Base-by-base conservation (phyloP, 139 green algal genomes). In the Coelastrella sp. region DNA sequence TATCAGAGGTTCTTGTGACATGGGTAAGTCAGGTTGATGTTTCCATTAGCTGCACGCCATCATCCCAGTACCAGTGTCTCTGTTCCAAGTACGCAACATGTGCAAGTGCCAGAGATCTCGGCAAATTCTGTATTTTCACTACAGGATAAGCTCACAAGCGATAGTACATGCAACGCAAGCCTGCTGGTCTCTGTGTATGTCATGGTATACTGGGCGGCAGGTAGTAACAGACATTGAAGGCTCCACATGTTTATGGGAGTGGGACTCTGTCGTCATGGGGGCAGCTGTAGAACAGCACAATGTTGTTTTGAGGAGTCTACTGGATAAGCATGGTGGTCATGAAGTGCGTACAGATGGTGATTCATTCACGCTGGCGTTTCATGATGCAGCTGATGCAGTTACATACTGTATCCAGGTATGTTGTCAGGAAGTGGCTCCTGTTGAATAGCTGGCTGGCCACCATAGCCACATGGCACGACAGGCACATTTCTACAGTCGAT, bases 301-400 rank as follows among this genome's bases (percentile, higher is more conserved):
- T 86, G 63, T 35, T 2, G 75, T 69, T 11, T 17, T 93, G 7
- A 73, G 90, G 0, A 40, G 35, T 4, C 64, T 93, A 27, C 74
- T 93, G 38, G 87, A 93, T 25, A 83, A 90, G 68, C 84, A 85
- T 35, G 90, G 83, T 2, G 90, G 90, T 1, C 90, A 93, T 48
- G 90, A 93, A 53, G 90, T 93, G 11, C 85, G 90, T 30, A 93
- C 90, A 21, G 90, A 93, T 51, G 90, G 90, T 17, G 90, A 93
- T 84, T 84, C 64, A 34, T 90, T 93, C 43, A 85, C 86, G n/a
- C 59, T 91, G 6, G 82, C 85, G 0, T 93, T 93, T 85, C 90
- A 93, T 59, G 90, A 93, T 43, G 87, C 90, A 0, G 60, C 88
- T 25, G 90, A 93, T 69, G 90, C 85, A 21, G 86, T 93, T 21